phyloP scores from a whole-genome alignment of 2,329 filamentous ascomycete genomes.

The Colletotrichum sansevieriae region DNA sequence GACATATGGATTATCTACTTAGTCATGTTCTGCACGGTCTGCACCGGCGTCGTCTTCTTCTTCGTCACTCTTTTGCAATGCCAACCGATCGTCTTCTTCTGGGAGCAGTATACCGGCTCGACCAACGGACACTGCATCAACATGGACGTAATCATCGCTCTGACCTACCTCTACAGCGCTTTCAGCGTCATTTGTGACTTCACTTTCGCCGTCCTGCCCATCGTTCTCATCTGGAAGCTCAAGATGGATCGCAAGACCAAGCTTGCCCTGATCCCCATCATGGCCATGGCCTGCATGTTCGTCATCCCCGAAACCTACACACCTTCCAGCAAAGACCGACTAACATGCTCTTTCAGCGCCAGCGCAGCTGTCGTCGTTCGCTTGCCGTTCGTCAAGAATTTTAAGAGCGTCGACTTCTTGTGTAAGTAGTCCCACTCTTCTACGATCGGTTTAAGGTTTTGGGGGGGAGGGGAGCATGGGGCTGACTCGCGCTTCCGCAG shows the following conservation, averaged over 20 bases:
- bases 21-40: conserved; percentile 47
- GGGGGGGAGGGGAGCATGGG: not conserved
- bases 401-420: conserved; percentile 58
- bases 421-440: conserved; percentile 49
- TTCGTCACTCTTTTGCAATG: conserved; percentile 50
- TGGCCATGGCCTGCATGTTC: conserved; percentile 68
- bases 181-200: conserved; percentile 65
- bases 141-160: conserved; percentile 59
- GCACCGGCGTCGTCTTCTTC: conserved; percentile 49
- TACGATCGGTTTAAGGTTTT: conserved; percentile 8
- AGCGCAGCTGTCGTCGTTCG: conserved; percentile 59
- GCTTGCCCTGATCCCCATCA: conserved; percentile 63
- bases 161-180: conserved; percentile 66
- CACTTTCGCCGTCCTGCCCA: conserved; percentile 65
- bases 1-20: conserved; percentile 48
- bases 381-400: conserved; percentile 54
- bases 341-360: conserved; percentile 49
- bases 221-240: conserved; percentile 67
- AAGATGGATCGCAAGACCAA: conserved; percentile 68
- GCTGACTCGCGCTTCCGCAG: conserved; percentile 43
- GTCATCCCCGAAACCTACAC: conserved; percentile 50
- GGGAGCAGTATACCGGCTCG: conserved; percentile 43
- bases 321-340: not conserved
- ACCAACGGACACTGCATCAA: conserved; percentile 47
- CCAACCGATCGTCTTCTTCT: conserved; percentile 47